Evolutionary conservation across 192 early-diverging fungal genomes (phyloP).

Genomic region (Backusella parvicylindrica): DNA sequence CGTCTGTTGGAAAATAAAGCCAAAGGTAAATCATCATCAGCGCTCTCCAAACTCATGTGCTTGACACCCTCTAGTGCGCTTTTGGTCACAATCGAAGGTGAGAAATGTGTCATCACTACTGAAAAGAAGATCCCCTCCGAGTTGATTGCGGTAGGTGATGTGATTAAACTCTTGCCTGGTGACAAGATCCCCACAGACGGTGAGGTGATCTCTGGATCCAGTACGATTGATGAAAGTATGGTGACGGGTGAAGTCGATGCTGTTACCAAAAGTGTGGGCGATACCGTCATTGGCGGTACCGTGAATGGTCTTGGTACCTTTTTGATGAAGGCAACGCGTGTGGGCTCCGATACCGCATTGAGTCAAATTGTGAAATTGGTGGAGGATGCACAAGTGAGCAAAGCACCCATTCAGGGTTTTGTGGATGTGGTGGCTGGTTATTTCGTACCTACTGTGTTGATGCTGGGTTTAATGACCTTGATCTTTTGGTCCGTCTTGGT

Average conservation of each 20-base stretch:
- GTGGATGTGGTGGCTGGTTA: conserved; percentile 86
- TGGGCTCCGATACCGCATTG: conserved; percentile 88
- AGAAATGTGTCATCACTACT: conserved; percentile 36
- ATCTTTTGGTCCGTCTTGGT: conserved; percentile 64
- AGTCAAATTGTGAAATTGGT: conserved; percentile 92
- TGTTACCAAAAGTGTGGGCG: conserved; percentile 64
- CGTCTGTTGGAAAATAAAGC: conserved; percentile 93
- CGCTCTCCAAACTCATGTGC: conserved; percentile 84
- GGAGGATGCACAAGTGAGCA: conserved; percentile 88
- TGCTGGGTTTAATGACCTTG: conserved; percentile 70
- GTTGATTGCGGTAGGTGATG: conserved; percentile 81
- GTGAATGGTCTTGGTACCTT: conserved; percentile 90
- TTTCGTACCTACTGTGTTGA: conserved; percentile 88
- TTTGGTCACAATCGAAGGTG: conserved; percentile 34
- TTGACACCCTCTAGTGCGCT: conserved; percentile 77
- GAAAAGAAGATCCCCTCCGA: conserved; percentile 83
- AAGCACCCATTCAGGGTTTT: conserved; percentile 93
- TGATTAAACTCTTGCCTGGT: conserved; percentile 86
- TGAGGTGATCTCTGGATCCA: conserved; percentile 63
- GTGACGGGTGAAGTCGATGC: conserved; percentile 91
- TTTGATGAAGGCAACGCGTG: conserved; percentile 77
- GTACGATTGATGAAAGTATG: conserved; percentile 92
- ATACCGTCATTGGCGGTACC: conserved; percentile 87
- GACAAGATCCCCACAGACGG: conserved; percentile 95
- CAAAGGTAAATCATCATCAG: conserved; percentile 89